Conservation (phyloP, 2,329 filamentous ascomycete species). For the Ascocoryne sarcoides region DNA sequence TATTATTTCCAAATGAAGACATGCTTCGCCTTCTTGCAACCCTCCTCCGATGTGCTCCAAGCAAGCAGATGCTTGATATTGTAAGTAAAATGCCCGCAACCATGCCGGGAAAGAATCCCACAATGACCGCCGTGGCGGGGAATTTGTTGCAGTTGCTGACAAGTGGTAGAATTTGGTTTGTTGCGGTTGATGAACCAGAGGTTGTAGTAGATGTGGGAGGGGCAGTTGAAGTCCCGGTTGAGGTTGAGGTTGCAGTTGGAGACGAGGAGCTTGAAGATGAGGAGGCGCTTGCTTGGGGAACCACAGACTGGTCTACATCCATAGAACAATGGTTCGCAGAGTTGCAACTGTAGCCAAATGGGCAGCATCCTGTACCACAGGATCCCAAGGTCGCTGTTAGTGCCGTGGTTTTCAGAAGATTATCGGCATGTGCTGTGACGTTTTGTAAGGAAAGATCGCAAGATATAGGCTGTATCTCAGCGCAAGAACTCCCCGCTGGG, state of each 20-base stretch:
- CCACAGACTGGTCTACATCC: constrained; percentile 40
- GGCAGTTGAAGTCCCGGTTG: constrained; percentile 2
- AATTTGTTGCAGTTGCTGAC: constrained; percentile 18
- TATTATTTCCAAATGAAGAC: constrained; percentile 38
- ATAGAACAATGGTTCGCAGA: constrained; percentile 37
- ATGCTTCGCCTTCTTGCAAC: constrained; percentile 25
- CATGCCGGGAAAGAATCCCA: constrained; percentile 34
- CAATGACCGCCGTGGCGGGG: constrained; percentile 20
- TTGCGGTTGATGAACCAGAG: constrained; percentile 5
- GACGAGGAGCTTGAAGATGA: constrained; percentile 14
- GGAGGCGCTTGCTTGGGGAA: constrained; percentile 17
- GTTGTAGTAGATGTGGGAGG: constrained; percentile 3
- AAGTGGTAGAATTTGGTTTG: constrained; percentile 13
- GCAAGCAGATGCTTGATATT: constrained; percentile 32
- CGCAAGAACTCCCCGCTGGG: constrained; percentile 48
- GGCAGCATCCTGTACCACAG: constrained; percentile 58
- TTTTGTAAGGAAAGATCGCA: constrained; percentile 58
- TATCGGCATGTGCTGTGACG: constrained; percentile 43
- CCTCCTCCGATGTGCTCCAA: constrained; percentile 19
- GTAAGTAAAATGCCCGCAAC: constrained; percentile 38
- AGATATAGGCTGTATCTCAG: constrained; percentile 51
- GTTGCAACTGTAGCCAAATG: constrained; percentile 60
- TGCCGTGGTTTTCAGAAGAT: constrained; percentile 57
- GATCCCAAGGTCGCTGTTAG: constrained; percentile 45
- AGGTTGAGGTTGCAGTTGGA: constrained; percentile 16